Conservation (phyloP, 1,284 basidiomycete genomes). For the Agaricales sp. region DNA sequence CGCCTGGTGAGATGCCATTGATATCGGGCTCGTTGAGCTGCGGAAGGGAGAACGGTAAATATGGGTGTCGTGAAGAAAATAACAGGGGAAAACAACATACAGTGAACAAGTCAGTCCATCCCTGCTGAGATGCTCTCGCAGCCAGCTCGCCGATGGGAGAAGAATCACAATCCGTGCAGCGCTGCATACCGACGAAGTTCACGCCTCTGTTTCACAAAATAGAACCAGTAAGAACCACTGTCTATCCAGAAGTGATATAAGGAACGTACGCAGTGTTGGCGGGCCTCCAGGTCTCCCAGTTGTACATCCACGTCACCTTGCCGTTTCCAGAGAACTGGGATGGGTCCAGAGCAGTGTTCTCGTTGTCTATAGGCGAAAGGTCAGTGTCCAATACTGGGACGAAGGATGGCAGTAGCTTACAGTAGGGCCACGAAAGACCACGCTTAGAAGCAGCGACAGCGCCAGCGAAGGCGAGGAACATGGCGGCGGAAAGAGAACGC, state of each 20-base stretch:
- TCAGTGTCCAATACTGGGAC: not conserved
- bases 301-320: not conserved
- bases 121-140: conserved; percentile 19
- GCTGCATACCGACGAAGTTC: conserved; percentile 29
- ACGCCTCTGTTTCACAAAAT: conserved; percentile 22
- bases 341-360: conserved; percentile 10
- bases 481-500: not conserved
- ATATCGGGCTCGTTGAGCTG: conserved; percentile 11
- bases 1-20: conserved; percentile 6
- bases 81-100: too few relatives aligned
- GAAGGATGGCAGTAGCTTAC: conserved; percentile 4
- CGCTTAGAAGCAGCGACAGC: conserved; percentile 11
- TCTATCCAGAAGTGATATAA: not conserved
- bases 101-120: conserved; percentile 15
- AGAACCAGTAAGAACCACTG: conserved; percentile 27
- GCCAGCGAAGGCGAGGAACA: not conserved
- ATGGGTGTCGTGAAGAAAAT: conserved; percentile 12
- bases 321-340: not conserved
- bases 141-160: conserved; percentile 23
- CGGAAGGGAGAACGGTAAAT: conserved; percentile 1
- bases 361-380: conserved; percentile 2
- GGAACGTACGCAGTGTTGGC: conserved; percentile 13
- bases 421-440: conserved; percentile 12
- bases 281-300: not conserved
- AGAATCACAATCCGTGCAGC: conserved; percentile 23